These are phyloP conservation scores for Syzygium aqueum DNA, from an alignment of 345 rosid species.

Conservation along the genomic window DNA sequence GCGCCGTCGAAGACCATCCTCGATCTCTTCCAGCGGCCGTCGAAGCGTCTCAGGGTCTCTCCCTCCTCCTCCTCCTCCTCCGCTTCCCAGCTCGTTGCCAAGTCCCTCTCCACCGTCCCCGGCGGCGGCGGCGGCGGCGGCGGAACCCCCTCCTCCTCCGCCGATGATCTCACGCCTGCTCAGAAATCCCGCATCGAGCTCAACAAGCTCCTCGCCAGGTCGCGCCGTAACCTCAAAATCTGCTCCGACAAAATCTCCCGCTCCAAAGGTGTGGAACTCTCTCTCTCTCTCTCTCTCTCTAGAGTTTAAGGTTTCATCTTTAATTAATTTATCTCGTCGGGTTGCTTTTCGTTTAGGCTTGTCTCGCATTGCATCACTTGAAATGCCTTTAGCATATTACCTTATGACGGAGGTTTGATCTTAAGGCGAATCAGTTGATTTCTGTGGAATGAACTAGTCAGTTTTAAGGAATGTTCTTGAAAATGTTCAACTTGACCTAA, in stretches of 20 bases:
- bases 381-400: not conserved
- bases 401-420: not conserved
- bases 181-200: conserved; percentile 50
- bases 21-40: conserved; percentile 53
- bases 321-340: accelerated
- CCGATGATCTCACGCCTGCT: conserved; percentile 29
- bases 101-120: not conserved
- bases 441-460: not conserved
- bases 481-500: not conserved
- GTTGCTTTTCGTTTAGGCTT: not conserved
- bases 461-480: not conserved
- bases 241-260: conserved; percentile 49
- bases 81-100: conserved; percentile 1
- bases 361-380: not conserved
- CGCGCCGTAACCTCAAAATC: conserved; percentile 57
- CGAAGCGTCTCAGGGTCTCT: conserved; percentile 58
- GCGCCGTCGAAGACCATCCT: conserved; percentile 35
- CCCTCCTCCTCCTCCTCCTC: conserved; percentile 12
- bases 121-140: not conserved
- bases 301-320: not conserved
- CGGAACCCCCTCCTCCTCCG: conserved; percentile 10
- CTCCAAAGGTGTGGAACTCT: conserved; percentile 29
- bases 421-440: not conserved
- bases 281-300: not conserved
- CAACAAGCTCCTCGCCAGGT: conserved; percentile 54